A percentile compares a stretch with the other conserved stretches of the same genome.
phyloP scores from a whole-genome alignment of 257 asterid genomes.

The Jacaranda mimosifolia region DNA sequence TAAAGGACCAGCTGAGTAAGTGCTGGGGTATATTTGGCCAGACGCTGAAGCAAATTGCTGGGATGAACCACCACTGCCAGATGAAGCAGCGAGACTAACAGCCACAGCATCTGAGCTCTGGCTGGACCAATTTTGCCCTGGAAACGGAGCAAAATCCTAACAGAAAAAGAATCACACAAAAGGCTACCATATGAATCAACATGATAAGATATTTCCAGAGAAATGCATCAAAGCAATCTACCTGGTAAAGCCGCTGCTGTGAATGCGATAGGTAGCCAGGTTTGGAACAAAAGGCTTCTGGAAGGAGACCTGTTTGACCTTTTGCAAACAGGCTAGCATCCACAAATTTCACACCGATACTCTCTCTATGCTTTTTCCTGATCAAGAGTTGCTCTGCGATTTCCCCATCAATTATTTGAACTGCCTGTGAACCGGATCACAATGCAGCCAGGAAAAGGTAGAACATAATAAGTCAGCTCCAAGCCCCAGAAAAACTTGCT shows the following conservation, averaged over 20 bases:
- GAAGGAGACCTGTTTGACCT: slow-evolving; percentile 77
- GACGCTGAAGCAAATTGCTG: slow-evolving; percentile 62
- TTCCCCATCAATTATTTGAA: slow-evolving; percentile 92
- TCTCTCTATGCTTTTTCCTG: slow-evolving; percentile 87
- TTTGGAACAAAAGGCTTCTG: slow-evolving; percentile 96
- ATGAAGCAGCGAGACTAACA: slow-evolving; percentile 66
- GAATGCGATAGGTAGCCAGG: slow-evolving; percentile 91
- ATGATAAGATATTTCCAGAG: slow-evolving; percentile 16
- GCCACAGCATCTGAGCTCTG: slow-evolving; percentile 76
- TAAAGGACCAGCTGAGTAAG: slow-evolving; percentile 63
- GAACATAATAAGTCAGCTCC: slow-evolving; percentile 13
- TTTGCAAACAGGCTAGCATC: slow-evolving; percentile 76
- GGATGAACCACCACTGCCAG: slow-evolving; percentile 62
- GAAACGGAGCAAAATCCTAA: slow-evolving; percentile 97
- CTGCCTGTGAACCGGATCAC: slow-evolving; percentile 62
- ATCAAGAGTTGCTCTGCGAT: slow-evolving; percentile 76
- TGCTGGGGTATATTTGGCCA: slow-evolving; percentile 62
- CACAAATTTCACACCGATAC: slow-evolving; percentile 61
- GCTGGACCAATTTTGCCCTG: slow-evolving; percentile 89
- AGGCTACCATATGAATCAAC: slow-evolving; percentile 11
- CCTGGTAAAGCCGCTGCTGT: slow-evolving; percentile 98
- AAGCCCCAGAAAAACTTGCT: not conserved
- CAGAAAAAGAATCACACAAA: slow-evolving; percentile 13
- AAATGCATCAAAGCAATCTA: slow-evolving; percentile 36
- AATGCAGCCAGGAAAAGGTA: slow-evolving; percentile 9